These are phyloP conservation scores for Paecilomyces sp. DNA, from an alignment of 2,329 filamentous ascomycete genomes.

Conservation along the genomic window DNA sequence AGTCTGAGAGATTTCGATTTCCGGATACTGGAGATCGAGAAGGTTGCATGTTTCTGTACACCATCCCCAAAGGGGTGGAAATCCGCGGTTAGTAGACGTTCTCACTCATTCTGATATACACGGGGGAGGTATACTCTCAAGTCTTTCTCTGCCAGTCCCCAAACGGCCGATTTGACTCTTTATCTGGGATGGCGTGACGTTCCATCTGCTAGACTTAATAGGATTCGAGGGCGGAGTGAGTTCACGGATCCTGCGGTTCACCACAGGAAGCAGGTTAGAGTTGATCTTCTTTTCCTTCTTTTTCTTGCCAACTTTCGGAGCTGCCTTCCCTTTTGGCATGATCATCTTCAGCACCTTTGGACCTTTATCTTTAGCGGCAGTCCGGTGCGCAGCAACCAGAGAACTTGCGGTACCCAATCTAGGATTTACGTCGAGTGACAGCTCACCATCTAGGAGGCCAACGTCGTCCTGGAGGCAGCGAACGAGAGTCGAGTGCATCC, in stretches of 20 bases:
- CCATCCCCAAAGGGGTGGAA: background rate
- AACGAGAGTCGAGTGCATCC: slow-evolving; percentile 17
- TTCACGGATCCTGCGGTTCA: slow-evolving; percentile 9
- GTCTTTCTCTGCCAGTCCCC: slow-evolving; percentile 5
- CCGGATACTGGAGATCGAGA: slow-evolving; percentile 14
- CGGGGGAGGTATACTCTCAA: slow-evolving; percentile 11
- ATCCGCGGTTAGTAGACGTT: background rate
- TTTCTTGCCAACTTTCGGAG: background rate
- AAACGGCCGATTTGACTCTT: slow-evolving; percentile 5
- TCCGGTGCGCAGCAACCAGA: background rate
- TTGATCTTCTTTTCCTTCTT: background rate
- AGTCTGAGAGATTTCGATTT: slow-evolving; percentile 8
- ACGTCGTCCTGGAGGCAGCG: slow-evolving; percentile 1
- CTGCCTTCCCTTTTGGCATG: background rate
- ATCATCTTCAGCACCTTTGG: background rate
- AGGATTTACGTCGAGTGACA: background rate
- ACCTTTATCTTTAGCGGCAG: background rate
- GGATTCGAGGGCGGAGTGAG: slow-evolving; percentile 4
- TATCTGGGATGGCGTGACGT: slow-evolving; percentile 9
- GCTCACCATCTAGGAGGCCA: slow-evolving; percentile 3
- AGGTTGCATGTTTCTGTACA: slow-evolving; percentile 15
- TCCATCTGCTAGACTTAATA: slow-evolving; percentile 11
- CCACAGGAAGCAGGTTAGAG: slow-evolving; percentile 14
- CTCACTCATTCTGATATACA: background rate
- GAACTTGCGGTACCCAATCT: background rate